These are phyloP conservation scores for Hyparrhenia diplandra DNA, from an alignment of 176 grass and related monocot genomes.

Conservation along the genomic window DNA sequence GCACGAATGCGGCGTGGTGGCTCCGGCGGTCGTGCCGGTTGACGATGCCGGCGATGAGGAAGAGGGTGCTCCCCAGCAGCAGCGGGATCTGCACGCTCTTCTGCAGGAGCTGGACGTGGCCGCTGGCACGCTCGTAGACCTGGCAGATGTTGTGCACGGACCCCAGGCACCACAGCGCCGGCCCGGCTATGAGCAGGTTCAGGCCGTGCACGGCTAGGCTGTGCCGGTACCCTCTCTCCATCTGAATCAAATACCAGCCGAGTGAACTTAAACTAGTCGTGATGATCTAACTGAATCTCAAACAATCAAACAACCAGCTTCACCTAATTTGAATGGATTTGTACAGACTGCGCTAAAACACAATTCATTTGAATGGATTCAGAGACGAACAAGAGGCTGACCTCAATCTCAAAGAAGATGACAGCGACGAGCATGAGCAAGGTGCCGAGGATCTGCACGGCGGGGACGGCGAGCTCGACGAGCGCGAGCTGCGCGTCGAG, in stretches of 20 bases:
- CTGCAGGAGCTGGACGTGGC: constrained; percentile 73
- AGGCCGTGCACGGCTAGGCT: constrained; percentile 55
- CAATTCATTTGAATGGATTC: too few species aligned
- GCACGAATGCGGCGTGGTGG: not conserved
- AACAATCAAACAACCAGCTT: too few species aligned
- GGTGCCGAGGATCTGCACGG: constrained; percentile 50
- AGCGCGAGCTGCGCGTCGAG: constrained; percentile 66
- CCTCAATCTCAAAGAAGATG: constrained; percentile 75
- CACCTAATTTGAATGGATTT: too few species aligned
- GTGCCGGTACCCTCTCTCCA: constrained; percentile 45
- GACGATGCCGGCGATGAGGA: constrained; percentile 50
- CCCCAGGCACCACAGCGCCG: constrained; percentile 57
- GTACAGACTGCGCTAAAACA: too few species aligned
- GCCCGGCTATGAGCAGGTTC: constrained; percentile 65
- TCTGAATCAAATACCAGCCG: constrained; percentile 25
- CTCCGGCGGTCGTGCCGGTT: constrained; percentile 34
- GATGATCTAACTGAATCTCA: too few species aligned
- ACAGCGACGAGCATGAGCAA: constrained; percentile 51
- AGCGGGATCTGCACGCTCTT: constrained; percentile 74
- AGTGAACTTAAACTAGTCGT: not conserved
- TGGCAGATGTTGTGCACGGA: constrained; percentile 74
- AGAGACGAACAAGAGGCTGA: too few species aligned
- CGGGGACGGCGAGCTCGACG: constrained; percentile 62
- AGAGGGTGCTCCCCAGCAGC: constrained; percentile 73
- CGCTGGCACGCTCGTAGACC: constrained; percentile 62